Conservation (phyloP, 2,329 filamentous ascomycete species). For the Colletotrichum aenigma region DNA sequence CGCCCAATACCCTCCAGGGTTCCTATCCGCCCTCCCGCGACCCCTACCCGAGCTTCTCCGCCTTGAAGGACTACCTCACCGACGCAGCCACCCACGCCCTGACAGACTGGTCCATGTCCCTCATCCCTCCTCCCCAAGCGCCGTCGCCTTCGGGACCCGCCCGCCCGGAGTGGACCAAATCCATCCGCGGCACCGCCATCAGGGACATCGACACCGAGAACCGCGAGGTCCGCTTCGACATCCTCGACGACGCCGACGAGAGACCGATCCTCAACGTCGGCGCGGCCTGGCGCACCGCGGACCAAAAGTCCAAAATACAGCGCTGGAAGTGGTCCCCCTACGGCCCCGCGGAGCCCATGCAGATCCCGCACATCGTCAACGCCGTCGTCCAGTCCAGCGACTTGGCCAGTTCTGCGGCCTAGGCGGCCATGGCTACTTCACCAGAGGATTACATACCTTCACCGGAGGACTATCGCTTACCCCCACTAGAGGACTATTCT, state of each 20-base stretch:
- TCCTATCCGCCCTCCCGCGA: conserved; percentile 48
- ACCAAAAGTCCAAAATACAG: conserved; percentile 17
- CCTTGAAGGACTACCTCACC: conserved; percentile 51
- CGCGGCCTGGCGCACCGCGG: conserved; percentile 19
- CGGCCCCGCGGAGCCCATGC: background rate
- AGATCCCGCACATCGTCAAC: conserved; percentile 4
- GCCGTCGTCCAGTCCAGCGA: conserved; percentile 14
- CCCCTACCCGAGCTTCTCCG: conserved; percentile 46
- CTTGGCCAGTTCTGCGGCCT: background rate
- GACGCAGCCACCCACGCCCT: conserved; percentile 46
- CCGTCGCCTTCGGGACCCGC: background rate
- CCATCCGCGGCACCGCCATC: conserved; percentile 36
- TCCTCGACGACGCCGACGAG: conserved; percentile 24
- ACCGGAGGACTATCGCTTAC: background rate
- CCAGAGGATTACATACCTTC: background rate
- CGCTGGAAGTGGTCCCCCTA: conserved; percentile 35
- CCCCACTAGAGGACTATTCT: background rate
- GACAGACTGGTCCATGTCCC: conserved; percentile 35
- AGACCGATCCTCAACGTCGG: conserved; percentile 25
- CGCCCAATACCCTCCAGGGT: conserved; percentile 35
- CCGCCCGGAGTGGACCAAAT: conserved; percentile 29
- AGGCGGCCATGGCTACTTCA: background rate
- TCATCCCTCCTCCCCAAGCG: background rate
- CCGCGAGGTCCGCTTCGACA: conserved; percentile 34
- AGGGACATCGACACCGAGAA: conserved; percentile 28